These are phyloP conservation scores for Amylostereum areolatum DNA, from an alignment of 1,284 basidiomycete species.

Conservation along the genomic window DNA sequence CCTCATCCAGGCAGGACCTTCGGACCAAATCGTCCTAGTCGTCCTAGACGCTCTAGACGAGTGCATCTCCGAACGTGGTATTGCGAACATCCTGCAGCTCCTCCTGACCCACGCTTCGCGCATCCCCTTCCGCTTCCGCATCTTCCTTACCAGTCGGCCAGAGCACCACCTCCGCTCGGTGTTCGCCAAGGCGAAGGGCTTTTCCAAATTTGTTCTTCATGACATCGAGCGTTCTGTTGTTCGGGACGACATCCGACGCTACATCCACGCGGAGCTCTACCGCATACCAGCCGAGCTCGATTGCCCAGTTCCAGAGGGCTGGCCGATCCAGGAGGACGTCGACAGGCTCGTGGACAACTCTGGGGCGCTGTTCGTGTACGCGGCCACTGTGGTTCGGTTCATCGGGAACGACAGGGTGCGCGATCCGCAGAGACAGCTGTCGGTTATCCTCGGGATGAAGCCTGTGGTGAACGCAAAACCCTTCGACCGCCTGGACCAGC, in stretches of 20 bases:
- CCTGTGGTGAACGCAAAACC: not conserved
- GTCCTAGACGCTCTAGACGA: not conserved
- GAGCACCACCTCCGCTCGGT: not conserved
- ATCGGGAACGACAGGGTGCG: not conserved
- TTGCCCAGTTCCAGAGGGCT: not conserved
- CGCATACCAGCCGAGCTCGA: not conserved
- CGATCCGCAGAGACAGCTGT: conserved; percentile 1
- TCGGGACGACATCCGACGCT: not conserved
- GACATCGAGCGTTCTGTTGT: not conserved
- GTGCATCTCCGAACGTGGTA: not conserved
- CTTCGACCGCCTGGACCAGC: not conserved
- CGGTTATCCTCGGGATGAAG: not conserved
- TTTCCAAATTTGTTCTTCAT: not conserved
- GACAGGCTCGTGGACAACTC: not conserved
- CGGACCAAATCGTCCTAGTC: not conserved
- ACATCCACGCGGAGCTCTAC: not conserved
- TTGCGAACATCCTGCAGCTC: not conserved
- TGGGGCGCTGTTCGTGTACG: not conserved
- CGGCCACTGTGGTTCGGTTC: not conserved
- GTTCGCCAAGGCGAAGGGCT: not conserved
- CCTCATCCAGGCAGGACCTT: not conserved
- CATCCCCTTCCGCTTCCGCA: not conserved
- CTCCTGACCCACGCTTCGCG: not conserved
- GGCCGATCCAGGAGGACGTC: not conserved
- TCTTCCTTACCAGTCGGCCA: not conserved